A percentile compares a stretch with the other conserved stretches of the same genome.
phyloP scores from a whole-genome alignment of 768 basidiomycete species.

The Leucocoprinus leucothites region DNA sequence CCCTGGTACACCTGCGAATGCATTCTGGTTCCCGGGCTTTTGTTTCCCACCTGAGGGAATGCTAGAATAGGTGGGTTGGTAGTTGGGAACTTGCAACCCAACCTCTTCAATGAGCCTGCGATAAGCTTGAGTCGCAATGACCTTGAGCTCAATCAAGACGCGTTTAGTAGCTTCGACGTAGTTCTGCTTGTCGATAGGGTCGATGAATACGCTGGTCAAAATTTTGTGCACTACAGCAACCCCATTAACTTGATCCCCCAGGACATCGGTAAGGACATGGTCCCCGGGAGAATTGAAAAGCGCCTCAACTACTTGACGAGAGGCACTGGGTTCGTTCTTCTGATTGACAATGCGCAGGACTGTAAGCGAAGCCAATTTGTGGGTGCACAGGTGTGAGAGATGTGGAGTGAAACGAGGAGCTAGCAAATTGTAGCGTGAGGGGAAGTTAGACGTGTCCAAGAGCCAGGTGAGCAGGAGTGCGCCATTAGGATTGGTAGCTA shows the following conservation, averaged over 20 bases:
- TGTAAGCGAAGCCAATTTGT: constrained; percentile 94
- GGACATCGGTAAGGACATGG: constrained; percentile 88
- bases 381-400: constrained; percentile 94
- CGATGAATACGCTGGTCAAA: constrained; percentile 81
- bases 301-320: constrained; percentile 81
- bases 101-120: constrained; percentile 93
- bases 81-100: constrained; percentile 84
- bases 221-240: constrained; percentile 93
- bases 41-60: constrained; percentile 59
- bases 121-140: constrained; percentile 92
- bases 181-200: constrained; percentile 59
- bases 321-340: constrained; percentile 88
- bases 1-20: constrained; percentile 57
- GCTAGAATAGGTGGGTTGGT: constrained; percentile 74
- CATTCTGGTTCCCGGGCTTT: constrained; percentile 53
- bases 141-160: constrained; percentile 87
- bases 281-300: constrained; percentile 89
- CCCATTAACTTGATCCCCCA: constrained; percentile 96
- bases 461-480: constrained; percentile 96
- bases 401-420: constrained; percentile 97
- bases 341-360: constrained; percentile 97
- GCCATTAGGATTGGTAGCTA: constrained; percentile 97
- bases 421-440: constrained; percentile 90
- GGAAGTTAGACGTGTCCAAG: constrained; percentile 91
- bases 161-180: constrained; percentile 88